Evolutionary conservation across 768 basidiomycete genomes (phyloP), one percentile per base, ranked within the genome.

Genomic region (Tricholoma sp.): DNA sequence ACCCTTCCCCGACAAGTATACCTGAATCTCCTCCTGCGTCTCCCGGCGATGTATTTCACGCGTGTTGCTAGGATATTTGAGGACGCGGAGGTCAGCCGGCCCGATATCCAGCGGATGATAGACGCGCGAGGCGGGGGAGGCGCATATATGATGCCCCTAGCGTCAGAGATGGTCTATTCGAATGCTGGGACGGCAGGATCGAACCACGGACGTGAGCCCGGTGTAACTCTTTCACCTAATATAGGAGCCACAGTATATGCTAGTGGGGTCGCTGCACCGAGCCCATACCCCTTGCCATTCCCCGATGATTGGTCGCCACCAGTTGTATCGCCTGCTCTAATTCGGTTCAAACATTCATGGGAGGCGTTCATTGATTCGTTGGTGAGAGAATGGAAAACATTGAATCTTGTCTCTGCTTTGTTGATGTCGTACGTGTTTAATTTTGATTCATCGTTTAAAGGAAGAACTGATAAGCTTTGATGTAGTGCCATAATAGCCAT

Each of bases 41-140:
- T 92, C n/a, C 91, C 90, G 1, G 80, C 86, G 0, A 74, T 91
- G 63, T 92, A 92, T 65, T 92, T 91, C 69, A 81, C 85, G 2
- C 84, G 90, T 2, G 90, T 92, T 21, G 81, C 87, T 2, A 79
- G 82, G 50, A 81, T 91, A 24, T 91, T 90, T 60, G 81, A 86
- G 62, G 88, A 89, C 56, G 89, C 89, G 2, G 85, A 91, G 54
- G 79, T 92, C 52, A 88, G 88, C 65, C 78, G 78, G 59, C 87
- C 84, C 8, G 90, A 92, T 64, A 80, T 92, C 18, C 72, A 82
- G 52, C 65, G 79, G 37, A 83, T 85, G 80, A 64, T 64, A 2
- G 61, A 64, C 24, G 57, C 61, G 19, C 54, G 61, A 7, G 61
- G 63, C 6, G 58, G 61, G 9, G 41, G 45, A 7, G 59, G 49